Evolutionary conservation across 2,329 filamentous ascomycete genomes (phyloP).

Genomic region (Orbilia brochopaga): DNA sequence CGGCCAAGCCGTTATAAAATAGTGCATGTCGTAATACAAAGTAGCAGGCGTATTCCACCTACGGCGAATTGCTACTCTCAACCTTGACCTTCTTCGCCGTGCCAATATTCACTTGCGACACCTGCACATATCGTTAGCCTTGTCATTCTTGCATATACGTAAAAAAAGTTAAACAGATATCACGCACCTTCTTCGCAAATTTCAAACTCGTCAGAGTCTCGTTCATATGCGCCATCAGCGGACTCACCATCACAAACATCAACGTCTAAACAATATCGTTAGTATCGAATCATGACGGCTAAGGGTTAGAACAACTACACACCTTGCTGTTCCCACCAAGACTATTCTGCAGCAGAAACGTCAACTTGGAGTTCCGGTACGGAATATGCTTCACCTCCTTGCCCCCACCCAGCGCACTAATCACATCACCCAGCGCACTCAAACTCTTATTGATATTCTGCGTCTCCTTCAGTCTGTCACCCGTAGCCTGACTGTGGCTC

Average conservation of each 20-base stretch:
- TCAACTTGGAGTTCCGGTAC: conserved; percentile 94
- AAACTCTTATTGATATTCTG: conserved; percentile 97
- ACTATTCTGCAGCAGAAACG: conserved; percentile 91
- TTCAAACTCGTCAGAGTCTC: conserved; percentile 94
- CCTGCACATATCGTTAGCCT: neutral
- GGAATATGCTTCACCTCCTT: conserved; percentile 80
- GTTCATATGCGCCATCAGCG: conserved; percentile 84
- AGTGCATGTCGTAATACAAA: too few relatives aligned
- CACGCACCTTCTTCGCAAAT: conserved; percentile 81
- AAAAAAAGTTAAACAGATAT: conserved; percentile 34
- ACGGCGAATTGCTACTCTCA: conserved; percentile 41
- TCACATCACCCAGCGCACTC: conserved; percentile 90
- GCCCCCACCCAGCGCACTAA: conserved; percentile 85
- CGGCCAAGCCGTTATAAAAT: too few relatives aligned
- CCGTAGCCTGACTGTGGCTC: conserved; percentile 83
- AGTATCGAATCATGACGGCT: conserved; percentile 4
- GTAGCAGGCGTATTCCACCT: neutral
- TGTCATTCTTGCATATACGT: conserved; percentile 51
- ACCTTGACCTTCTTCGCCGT: conserved; percentile 73
- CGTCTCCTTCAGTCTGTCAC: conserved; percentile 87
- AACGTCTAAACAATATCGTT: conserved; percentile 67
- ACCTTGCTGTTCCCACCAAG: conserved; percentile 87
- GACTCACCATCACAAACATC: conserved; percentile 99
- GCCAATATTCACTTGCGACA: conserved; percentile 85
- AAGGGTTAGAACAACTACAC: too few relatives aligned